phyloP scores from a whole-genome alignment of 257 asterid genomes.

The Solanum megistacrolobum region DNA sequence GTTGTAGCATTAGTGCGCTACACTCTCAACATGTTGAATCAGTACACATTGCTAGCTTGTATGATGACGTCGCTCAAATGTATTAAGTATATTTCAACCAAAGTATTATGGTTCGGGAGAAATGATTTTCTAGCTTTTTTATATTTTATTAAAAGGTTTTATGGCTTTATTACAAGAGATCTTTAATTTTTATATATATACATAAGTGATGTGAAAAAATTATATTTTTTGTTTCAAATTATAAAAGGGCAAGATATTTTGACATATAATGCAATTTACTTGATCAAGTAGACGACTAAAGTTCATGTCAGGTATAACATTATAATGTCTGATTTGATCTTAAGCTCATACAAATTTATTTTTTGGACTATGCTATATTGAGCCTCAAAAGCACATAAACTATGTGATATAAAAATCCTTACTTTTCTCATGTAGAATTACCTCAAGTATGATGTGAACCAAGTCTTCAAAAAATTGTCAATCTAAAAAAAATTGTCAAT shows the following conservation, averaged over 20 bases:
- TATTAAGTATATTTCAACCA: neutral
- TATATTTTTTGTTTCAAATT: neutral
- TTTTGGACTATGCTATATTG: neutral
- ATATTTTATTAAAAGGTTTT: neutral
- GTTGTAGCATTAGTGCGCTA: neutral
- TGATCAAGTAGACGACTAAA: neutral
- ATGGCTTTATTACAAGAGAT: neutral
- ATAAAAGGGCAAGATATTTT: neutral
- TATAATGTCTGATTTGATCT: neutral
- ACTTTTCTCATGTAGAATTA: neutral
- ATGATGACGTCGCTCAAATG: neutral
- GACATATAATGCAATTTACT: neutral
- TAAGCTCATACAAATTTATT: neutral
- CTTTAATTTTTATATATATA: neutral
- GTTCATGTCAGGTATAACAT: neutral
- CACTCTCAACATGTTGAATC: neutral
- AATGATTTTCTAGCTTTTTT: neutral
- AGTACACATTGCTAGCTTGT: neutral
- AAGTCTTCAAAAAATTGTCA: no score
- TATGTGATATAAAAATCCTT: neutral
- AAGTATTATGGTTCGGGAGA: neutral
- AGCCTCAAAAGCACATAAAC: neutral
- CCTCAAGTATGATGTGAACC: no score
- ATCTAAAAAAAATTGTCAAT: no score
- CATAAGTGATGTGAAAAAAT: neutral